A percentile compares a stretch with the other conserved stretches of the same genome.
These are phyloP conservation scores for Martensiomyces pterosporus DNA, from an alignment of 192 early-diverging fungal genomes.

Conservation along the genomic window DNA sequence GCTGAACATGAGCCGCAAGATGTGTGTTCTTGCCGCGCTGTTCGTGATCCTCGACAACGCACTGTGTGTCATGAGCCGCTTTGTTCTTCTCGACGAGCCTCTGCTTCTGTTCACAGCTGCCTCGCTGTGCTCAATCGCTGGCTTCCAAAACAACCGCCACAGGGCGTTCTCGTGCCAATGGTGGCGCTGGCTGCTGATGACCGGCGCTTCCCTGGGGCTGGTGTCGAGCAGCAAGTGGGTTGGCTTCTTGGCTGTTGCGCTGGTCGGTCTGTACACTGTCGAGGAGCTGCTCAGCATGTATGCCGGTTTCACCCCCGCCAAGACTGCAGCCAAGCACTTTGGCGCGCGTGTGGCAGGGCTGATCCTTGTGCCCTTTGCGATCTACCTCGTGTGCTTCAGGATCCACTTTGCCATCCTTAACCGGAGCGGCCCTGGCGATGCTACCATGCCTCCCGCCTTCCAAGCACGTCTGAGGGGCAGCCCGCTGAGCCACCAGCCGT, in stretches of 20 bases:
- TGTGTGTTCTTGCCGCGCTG: conserved; percentile 49
- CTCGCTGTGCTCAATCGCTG: conserved; percentile 51
- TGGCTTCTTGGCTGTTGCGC: conserved; percentile 82
- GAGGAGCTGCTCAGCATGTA: conserved; percentile 83
- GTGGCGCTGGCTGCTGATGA: conserved; percentile 61
- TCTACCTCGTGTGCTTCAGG: conserved; percentile 87
- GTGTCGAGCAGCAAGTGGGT: conserved; percentile 87
- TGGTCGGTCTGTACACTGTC: conserved; percentile 86
- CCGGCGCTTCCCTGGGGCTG: conserved; percentile 59
- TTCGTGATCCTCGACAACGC: conserved; percentile 64
- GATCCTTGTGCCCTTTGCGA: conserved; percentile 70
- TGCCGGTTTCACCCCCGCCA: conserved; percentile 54
- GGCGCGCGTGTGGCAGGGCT: conserved; percentile 74
- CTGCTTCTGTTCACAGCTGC: conserved; percentile 63
- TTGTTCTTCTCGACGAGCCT: conserved; percentile 67
- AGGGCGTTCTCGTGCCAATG: conserved; percentile 58
- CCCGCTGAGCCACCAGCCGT: conserved; percentile 48
- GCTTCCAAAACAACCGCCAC: conserved; percentile 53
- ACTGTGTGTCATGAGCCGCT: conserved; percentile 56
- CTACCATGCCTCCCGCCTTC: conserved; percentile 85
- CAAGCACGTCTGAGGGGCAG: conserved; percentile 78
- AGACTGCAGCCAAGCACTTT: conserved; percentile 64
- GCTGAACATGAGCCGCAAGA: conserved; percentile 50
- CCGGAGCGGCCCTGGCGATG: conserved; percentile 82
- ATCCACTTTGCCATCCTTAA: conserved; percentile 83